phyloP scores from a whole-genome alignment of 345 rosid genomes.

The Camelina sativa region DNA sequence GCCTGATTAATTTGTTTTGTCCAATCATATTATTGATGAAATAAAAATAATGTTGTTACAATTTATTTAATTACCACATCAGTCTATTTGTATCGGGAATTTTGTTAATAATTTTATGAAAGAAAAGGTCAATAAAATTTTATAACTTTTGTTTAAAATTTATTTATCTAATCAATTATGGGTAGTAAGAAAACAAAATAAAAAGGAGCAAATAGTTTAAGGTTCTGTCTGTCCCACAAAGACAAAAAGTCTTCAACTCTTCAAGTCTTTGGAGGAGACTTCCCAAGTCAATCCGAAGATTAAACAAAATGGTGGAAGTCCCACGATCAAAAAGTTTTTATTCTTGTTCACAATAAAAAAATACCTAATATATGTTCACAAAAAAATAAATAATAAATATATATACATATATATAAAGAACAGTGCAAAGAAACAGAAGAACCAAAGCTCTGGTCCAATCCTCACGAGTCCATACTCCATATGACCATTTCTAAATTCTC shows the following conservation, averaged over 20 bases:
- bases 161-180: not conserved
- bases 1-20: not conserved
- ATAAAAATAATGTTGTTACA: too few species aligned
- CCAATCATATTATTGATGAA: too few species aligned
- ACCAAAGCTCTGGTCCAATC: constrained; percentile 19
- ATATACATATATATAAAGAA: not conserved
- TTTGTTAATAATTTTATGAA: too few species aligned
- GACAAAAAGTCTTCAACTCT: constrained; percentile 1
- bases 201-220: not conserved
- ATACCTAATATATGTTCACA: not conserved
- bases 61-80: too few species aligned
- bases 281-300: constrained; percentile 29
- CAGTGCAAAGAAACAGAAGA: not conserved
- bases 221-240: not conserved
- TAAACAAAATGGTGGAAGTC: constrained; percentile 33
- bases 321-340: constrained; percentile 29
- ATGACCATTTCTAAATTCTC: constrained; percentile 19
- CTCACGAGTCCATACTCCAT: not conserved
- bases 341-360: constrained; percentile 18
- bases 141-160: too few species aligned
- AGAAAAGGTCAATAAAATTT: too few species aligned
- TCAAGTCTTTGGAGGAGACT: constrained; percentile 42
- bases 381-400: not conserved
- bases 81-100: too few species aligned
- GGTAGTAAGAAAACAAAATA: not conserved